A percentile compares a stretch with the other conserved stretches of the same genome.
These are phyloP conservation scores for Pterula multifida DNA, from an alignment of 1,284 basidiomycete species.

Conservation along the genomic window DNA sequence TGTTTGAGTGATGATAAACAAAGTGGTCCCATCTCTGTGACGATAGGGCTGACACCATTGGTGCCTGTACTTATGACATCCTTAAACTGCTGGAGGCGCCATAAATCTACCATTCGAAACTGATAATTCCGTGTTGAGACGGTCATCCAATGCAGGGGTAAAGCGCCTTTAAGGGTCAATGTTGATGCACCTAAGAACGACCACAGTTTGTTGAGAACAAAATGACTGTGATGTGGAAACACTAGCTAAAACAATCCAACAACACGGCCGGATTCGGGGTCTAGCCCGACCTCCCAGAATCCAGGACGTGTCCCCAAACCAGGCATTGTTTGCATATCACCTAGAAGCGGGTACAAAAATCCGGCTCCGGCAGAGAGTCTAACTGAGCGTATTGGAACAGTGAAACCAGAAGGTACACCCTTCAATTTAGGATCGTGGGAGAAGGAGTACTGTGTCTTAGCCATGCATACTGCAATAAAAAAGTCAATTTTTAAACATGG, in stretches of 20 bases:
- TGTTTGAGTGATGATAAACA: too few relatives aligned
- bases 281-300: constrained; percentile 82
- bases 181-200: neutral
- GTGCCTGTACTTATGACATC: too few relatives aligned
- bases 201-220: constrained; percentile 21
- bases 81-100: too few relatives aligned
- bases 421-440: constrained; percentile 90
- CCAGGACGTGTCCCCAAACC: constrained; percentile 91
- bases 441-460: constrained; percentile 96
- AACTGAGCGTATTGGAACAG: constrained; percentile 84
- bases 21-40: too few relatives aligned
- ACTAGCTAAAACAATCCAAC: constrained; percentile 48
- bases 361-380: constrained; percentile 88
- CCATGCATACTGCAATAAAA: constrained; percentile 74
- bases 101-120: constrained; percentile 8
- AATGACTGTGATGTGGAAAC: constrained; percentile 1
- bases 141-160: constrained; percentile 30
- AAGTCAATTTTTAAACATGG: constrained; percentile 9
- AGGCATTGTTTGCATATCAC: constrained; percentile 97
- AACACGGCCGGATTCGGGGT: constrained; percentile 58
- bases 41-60: too few relatives aligned
- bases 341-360: constrained; percentile 91
- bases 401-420: constrained; percentile 85
- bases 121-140: constrained; percentile 12
- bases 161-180: neutral